Evolutionary conservation across 345 rosid genomes (phyloP).

Genomic region (Pugionium cornutum): DNA sequence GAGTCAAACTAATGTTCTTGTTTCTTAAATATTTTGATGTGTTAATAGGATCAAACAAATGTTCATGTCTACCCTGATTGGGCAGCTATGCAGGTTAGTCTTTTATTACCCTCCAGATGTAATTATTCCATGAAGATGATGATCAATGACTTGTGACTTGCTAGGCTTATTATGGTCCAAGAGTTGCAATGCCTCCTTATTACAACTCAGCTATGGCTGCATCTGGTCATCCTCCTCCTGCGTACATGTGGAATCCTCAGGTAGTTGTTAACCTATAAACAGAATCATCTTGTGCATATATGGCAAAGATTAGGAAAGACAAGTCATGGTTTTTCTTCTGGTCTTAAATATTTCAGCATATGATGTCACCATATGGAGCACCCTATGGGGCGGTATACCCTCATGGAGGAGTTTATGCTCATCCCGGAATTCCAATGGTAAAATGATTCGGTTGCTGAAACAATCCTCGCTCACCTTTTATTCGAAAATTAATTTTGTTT

Average conservation of each 20-base stretch:
- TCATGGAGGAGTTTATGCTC: slow-evolving; percentile 85
- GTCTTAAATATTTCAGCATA: slow-evolving; percentile 53
- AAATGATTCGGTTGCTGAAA: slow-evolving; percentile 14
- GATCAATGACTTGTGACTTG: slow-evolving; percentile 22
- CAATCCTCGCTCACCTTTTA: too few relatives aligned
- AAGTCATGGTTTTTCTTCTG: slow-evolving; percentile 1
- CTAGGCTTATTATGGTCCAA: slow-evolving; percentile 90
- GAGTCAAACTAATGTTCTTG: slow-evolving; percentile 23
- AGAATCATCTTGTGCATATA: background rate
- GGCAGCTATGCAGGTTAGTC: slow-evolving; percentile 87
- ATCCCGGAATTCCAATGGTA: slow-evolving; percentile 80
- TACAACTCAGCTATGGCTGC: slow-evolving; percentile 71
- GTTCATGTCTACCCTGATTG: slow-evolving; percentile 82
- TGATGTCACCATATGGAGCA: slow-evolving; percentile 83
- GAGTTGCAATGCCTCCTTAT: slow-evolving; percentile 73
- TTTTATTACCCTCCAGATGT: slow-evolving; percentile 7
- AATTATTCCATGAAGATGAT: slow-evolving; percentile 17
- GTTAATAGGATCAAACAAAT: slow-evolving; percentile 69
- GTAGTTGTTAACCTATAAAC: slow-evolving; percentile 38
- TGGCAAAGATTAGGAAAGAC: slow-evolving; percentile 5
- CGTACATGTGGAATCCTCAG: slow-evolving; percentile 91
- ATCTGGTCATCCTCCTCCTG: slow-evolving; percentile 64
- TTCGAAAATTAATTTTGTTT: background rate
- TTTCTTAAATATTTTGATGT: slow-evolving; percentile 20
- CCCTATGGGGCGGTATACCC: slow-evolving; percentile 82